These are phyloP conservation scores for Sambucus nigra DNA, from an alignment of 129 eudicot genomes.

Conservation along the genomic window DNA sequence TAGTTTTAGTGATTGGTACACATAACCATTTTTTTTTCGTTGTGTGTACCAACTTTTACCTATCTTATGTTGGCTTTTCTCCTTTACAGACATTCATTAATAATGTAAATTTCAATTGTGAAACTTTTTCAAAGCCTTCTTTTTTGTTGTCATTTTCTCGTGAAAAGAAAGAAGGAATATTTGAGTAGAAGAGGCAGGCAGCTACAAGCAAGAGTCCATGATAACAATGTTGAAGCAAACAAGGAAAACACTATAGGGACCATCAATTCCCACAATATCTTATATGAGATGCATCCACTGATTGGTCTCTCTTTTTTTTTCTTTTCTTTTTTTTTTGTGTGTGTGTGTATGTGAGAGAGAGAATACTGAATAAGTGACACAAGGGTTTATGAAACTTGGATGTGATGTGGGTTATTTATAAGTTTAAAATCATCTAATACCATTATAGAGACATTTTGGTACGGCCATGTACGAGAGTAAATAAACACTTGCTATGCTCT, in stretches of 20 bases:
- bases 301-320: not conserved
- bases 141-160: slow-evolving; percentile 1
- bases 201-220: slow-evolving; percentile 1
- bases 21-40: too few relatives aligned
- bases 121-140: not conserved
- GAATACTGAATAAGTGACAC: too few relatives aligned
- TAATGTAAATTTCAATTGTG: too few relatives aligned
- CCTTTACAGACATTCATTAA: not conserved
- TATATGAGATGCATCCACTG: not conserved
- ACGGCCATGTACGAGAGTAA: not conserved
- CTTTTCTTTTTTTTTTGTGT: not conserved
- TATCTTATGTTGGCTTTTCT: not conserved
- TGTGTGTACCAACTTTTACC: not conserved
- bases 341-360: too few relatives aligned
- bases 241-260: not conserved
- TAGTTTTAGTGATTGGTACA: too few relatives aligned
- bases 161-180: slow-evolving; percentile 1
- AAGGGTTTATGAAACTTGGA: too few relatives aligned
- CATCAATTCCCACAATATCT: not conserved
- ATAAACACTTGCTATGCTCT: too few relatives aligned
- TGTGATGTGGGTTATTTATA: too few relatives aligned
- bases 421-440: too few relatives aligned
- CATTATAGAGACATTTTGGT: not conserved
- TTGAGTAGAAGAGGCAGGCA: not conserved
- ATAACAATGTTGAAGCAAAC: slow-evolving; percentile 8